Conservation (phyloP, 176 grass and related monocot genomes). For the Rhynchospora breviuscula region DNA sequence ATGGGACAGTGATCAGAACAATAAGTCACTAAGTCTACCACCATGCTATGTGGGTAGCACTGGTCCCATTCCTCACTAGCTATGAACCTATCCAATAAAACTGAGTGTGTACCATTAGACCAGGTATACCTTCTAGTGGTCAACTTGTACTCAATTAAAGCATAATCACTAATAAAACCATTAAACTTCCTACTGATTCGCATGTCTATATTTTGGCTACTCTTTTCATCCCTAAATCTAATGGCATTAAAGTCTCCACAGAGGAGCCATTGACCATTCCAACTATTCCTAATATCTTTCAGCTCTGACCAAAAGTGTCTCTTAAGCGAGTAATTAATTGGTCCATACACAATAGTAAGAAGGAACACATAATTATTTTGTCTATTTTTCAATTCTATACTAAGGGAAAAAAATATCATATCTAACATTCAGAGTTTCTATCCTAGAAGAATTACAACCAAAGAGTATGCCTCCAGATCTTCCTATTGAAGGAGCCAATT, state of each 20-base stretch:
- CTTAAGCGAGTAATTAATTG: not conserved
- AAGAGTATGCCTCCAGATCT: not conserved
- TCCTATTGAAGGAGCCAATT: not conserved
- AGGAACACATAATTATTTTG: too few species aligned
- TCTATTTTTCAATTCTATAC: too few species aligned
- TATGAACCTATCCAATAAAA: not conserved
- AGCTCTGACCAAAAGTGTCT: too few species aligned
- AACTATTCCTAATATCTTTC: accelerated
- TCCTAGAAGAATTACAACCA: too few species aligned
- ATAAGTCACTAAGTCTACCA: not conserved
- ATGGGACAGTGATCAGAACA: not conserved
- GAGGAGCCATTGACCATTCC: too few species aligned
- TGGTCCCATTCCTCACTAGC: not conserved
- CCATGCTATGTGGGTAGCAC: accelerated
- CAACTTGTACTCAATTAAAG: not conserved
- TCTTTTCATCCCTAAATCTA: too few species aligned
- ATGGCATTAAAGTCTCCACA: too few species aligned
- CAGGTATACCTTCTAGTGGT: not conserved
- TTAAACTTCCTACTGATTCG: too few species aligned
- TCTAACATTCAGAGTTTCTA: too few species aligned
- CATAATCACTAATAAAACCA: not conserved
- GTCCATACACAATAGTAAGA: not conserved
- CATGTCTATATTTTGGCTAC: too few species aligned
- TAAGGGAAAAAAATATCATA: too few species aligned
- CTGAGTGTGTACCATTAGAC: not conserved